Conservation (phyloP, 257 asterid species). For the Eustoma russellianum region DNA sequence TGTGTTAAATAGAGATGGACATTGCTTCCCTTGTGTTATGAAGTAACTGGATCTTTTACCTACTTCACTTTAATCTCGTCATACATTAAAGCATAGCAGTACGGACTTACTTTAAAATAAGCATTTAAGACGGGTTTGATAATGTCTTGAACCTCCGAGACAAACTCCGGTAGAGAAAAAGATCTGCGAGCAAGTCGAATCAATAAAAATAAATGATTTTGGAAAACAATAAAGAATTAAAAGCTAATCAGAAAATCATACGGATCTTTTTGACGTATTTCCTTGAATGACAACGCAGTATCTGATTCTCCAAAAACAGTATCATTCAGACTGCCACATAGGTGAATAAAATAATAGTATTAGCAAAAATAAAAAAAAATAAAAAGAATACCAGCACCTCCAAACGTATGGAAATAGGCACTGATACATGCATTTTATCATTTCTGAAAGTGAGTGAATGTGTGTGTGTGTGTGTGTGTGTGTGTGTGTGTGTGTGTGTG, state of each 20-base stretch:
- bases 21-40: not conserved
- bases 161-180: conserved; percentile 91
- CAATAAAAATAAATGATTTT: not conserved
- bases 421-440: too few species aligned
- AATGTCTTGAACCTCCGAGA: conserved; percentile 90
- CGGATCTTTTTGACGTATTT: conserved; percentile 93
- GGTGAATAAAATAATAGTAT: conserved; percentile 1
- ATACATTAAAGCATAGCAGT: not conserved
- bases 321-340: conserved; percentile 62
- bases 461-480: too few species aligned
- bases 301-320: conserved; percentile 93
- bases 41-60: not conserved
- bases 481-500: too few species aligned
- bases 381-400: too few species aligned
- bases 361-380: not conserved
- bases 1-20: too few species aligned
- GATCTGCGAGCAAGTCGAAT: conserved; percentile 30
- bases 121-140: conserved; percentile 84
- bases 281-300: conserved; percentile 89
- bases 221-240: conserved; percentile 2
- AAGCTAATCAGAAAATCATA: conserved; percentile 20
- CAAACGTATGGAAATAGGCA: too few species aligned
- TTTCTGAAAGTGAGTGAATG: too few species aligned
- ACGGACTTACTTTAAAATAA: conserved; percentile 65
- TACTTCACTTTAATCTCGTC: not conserved